A percentile compares a stretch with the other conserved stretches of the same genome.
Conservation (phyloP, 768 basidiomycete genomes). For the Chiua virens region DNA sequence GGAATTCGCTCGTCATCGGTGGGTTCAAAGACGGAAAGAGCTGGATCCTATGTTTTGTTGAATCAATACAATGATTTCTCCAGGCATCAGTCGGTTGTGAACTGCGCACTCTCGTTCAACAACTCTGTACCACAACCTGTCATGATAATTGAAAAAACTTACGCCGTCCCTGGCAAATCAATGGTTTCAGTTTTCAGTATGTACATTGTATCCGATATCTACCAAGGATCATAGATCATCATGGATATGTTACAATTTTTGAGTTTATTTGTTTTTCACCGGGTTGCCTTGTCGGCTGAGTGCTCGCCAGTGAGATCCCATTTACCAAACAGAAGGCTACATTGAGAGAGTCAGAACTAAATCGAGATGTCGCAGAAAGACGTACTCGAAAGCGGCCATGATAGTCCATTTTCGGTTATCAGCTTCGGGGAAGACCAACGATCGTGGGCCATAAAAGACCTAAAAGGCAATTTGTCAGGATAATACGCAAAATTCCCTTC, state of each 20-base stretch:
- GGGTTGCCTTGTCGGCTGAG: conserved; percentile 10
- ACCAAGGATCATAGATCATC: no score
- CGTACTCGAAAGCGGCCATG: conserved; percentile 88
- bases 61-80: no score
- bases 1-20: no score
- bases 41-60: no score
- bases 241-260: background rate
- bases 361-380: conserved; percentile 17
- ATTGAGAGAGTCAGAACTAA: conserved; percentile 4
- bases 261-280: background rate
- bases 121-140: no score
- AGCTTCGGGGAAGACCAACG: conserved; percentile 89
- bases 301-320: conserved; percentile 37
- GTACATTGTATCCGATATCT: background rate
- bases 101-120: no score
- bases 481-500: background rate
- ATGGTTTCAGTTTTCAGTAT: background rate
- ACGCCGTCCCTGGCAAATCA: no score
- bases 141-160: no score
- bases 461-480: conserved; percentile 24
- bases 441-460: conserved; percentile 93
- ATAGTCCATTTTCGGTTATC: conserved; percentile 99
- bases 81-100: no score
- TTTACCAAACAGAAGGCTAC: conserved; percentile 44
- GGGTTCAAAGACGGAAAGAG: no score